Base-by-base conservation (phyloP, 495 filamentous ascomycete species). In the Corynascus novoguineensis region DNA sequence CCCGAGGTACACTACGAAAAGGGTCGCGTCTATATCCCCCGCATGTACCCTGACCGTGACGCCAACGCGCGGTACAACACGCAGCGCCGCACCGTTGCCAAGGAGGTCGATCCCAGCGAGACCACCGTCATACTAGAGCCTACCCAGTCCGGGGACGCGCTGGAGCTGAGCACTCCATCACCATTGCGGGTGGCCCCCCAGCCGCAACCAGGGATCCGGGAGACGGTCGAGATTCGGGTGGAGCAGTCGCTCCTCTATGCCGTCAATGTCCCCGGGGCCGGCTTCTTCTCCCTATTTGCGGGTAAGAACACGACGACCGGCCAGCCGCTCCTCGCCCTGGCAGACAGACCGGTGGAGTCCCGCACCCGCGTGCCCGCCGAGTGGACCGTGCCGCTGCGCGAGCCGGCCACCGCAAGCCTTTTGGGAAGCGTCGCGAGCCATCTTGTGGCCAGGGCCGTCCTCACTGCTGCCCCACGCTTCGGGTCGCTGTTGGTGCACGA, bases 1-100 rank as follows among this genome's bases (percentile, higher is more conserved):
- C 68, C 63, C 2, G 73, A 78, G 50, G 35, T 71, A 0, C 40
- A 51, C 5, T 21, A 73, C 4, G 15, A 50, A 14, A 25, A 28
- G 15, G 55, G 48, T 10, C 9, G n/a, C 4, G 10, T 34, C 14
- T 11, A 32, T 4, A 38, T 58, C 17, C 38, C 55, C 15, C 37
- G 55, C 3, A 7, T 58, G 8, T 35, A 25, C 5, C 27, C 19
- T 14, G 21, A 21, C 48, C 14, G 27, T 1, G 48, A 46, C n/a
- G 24, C 17, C 15, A 51, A 51, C 28, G 55, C n/a, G 11, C 48
- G 47, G n/a, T 50, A 50, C 25, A 58, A 58, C 40, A 37, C 53
- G 31, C 12, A 12, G 28, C 44, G 45, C 19, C 42, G 53, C 1
- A 4, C 29, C 29, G 24, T 55, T 0, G 12, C 17, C 21, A 1